Evolutionary conservation across 2,329 filamentous ascomycete species (phyloP).

Genomic region (Diplodia sapinea): DNA sequence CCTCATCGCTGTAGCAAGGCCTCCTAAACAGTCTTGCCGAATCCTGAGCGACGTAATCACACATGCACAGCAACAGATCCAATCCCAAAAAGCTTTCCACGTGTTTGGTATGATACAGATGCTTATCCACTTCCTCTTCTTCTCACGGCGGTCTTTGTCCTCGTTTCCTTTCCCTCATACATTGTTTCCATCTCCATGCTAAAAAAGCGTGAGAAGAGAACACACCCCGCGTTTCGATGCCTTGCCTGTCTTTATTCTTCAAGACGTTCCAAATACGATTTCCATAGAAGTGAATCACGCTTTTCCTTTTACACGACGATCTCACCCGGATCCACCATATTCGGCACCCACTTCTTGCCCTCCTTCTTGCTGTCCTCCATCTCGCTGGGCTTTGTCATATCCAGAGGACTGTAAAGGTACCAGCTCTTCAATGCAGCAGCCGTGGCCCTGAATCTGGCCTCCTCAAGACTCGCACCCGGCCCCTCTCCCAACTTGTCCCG

Average conservation of each 20-base stretch:
- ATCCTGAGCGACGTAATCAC: background rate
- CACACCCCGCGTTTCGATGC: background rate
- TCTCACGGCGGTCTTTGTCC: constrained; percentile 6
- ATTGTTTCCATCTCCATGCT: background rate
- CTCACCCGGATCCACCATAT: constrained; percentile 64
- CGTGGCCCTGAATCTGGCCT: constrained; percentile 78
- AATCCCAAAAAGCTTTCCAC: constrained; percentile 5
- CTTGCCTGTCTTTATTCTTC: background rate
- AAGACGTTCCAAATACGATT: constrained; percentile 12
- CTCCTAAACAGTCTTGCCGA: background rate
- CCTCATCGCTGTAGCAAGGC: background rate
- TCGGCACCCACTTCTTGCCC: constrained; percentile 57
- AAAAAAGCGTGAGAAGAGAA: background rate
- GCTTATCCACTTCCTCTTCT: background rate
- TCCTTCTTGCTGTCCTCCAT: constrained; percentile 46
- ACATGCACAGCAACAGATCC: background rate
- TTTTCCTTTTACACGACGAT: constrained; percentile 51
- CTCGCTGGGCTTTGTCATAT: constrained; percentile 59
- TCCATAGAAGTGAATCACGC: constrained; percentile 18
- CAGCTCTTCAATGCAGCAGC: constrained; percentile 88
- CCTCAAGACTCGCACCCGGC: constrained; percentile 76
- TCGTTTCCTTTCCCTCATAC: constrained; percentile 20
- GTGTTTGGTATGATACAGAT: constrained; percentile 25
- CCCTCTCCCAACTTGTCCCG: constrained; percentile 91
- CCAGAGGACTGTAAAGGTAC: constrained; percentile 89